Evolutionary conservation across 208 protist species (phyloP).

Genomic region (Leishmania lainsoni): DNA sequence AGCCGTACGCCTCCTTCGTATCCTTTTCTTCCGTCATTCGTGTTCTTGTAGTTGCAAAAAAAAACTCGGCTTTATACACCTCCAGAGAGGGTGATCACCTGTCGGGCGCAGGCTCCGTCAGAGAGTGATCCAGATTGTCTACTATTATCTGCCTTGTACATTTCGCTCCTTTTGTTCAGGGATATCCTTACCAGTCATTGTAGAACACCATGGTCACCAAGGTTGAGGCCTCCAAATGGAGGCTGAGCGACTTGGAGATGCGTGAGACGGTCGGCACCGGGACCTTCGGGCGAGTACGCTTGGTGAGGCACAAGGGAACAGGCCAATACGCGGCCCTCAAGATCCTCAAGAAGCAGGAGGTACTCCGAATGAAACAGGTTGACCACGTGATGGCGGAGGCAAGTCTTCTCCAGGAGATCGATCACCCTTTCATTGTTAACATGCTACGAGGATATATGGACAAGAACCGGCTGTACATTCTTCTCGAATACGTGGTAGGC

Average conservation of each 20-base stretch:
- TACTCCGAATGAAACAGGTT: conserved; percentile 91
- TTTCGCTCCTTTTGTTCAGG: background rate
- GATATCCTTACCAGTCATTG: background rate
- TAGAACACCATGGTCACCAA: conserved; percentile 52
- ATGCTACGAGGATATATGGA: conserved; percentile 97
- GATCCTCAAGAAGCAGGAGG: conserved; percentile 91
- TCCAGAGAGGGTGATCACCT: conserved; percentile 1
- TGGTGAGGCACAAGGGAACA: conserved; percentile 87
- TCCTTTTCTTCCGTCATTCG: background rate
- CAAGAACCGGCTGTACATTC: conserved; percentile 91
- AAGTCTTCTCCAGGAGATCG: conserved; percentile 91
- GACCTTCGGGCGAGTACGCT: conserved; percentile 94
- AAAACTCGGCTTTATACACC: conserved; percentile 4
- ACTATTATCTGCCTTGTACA: background rate
- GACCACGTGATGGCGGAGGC: conserved; percentile 95
- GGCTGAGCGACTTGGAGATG: conserved; percentile 90
- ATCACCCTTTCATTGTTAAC: conserved; percentile 95
- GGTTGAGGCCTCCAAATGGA: conserved; percentile 73
- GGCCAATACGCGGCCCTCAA: conserved; percentile 90
- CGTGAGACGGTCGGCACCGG: conserved; percentile 93
- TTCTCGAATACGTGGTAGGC: conserved; percentile 95
- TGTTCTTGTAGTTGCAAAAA: background rate
- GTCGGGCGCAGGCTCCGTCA: background rate
- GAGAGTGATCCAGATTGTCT: background rate
- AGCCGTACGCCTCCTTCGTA: background rate